A percentile compares a stretch with the other conserved stretches of the same genome.
These are phyloP conservation scores for Pseudomonodictys pantanalensis DNA, from an alignment of 495 filamentous ascomycete species.

Conservation along the genomic window DNA sequence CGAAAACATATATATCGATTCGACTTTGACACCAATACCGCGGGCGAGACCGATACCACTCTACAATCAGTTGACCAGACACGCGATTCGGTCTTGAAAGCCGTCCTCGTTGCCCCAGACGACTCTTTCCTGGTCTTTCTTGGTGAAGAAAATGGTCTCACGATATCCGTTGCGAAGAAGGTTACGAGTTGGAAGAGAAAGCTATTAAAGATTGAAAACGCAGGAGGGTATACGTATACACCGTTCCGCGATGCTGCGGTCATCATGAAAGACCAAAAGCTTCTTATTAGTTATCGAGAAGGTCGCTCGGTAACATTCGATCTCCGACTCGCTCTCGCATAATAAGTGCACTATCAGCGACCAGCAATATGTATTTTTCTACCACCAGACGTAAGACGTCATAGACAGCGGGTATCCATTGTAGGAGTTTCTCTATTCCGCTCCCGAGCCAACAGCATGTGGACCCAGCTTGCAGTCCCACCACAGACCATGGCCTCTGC, in stretches of 20 bases:
- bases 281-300: neutral
- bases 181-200: neutral
- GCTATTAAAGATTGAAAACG: neutral
- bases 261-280: neutral
- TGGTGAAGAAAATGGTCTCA: neutral
- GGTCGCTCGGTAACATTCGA: neutral
- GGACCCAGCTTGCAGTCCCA: too few relatives aligned
- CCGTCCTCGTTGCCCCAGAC: neutral
- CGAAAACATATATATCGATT: neutral
- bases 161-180: neutral
- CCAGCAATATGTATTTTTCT: too few relatives aligned
- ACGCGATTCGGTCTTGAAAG: neutral
- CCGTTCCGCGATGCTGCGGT: neutral
- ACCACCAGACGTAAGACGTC: too few relatives aligned
- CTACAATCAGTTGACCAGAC: too few relatives aligned
- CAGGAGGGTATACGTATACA: neutral
- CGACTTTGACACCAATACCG: neutral
- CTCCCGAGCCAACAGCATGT: too few relatives aligned
- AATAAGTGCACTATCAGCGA: too few relatives aligned
- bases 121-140: neutral
- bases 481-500: too few relatives aligned
- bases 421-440: too few relatives aligned
- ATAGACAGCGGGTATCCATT: too few relatives aligned
- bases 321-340: neutral
- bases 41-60: too few relatives aligned